Percentiles rank a stretch among this genome's conserved stretches.
phyloP scores from a whole-genome alignment of 257 asterid species.

The Striga asiatica region DNA sequence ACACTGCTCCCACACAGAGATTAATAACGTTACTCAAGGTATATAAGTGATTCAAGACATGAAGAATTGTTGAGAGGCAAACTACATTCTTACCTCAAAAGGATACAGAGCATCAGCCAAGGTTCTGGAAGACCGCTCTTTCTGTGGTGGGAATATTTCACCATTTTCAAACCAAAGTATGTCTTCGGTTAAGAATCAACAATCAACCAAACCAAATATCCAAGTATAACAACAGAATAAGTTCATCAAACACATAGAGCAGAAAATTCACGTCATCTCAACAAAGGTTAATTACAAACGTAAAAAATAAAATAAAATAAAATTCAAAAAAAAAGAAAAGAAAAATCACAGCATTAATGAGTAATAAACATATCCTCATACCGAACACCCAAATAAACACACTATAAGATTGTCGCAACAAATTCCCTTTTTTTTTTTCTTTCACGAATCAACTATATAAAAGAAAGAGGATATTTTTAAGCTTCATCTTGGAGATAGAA shows the following conservation, averaged over 20 bases:
- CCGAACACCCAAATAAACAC: no score
- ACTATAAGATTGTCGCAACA: no score
- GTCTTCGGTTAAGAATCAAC: constrained; percentile 45
- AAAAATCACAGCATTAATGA: no score
- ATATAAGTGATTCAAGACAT: not conserved
- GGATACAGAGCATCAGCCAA: constrained; percentile 54
- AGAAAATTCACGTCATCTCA: not conserved
- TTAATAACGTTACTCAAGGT: not conserved
- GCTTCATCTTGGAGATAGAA: constrained; percentile 32
- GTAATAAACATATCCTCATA: no score
- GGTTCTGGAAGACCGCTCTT: constrained; percentile 35
- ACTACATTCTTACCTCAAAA: constrained; percentile 44
- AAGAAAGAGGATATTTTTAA: constrained; percentile 70
- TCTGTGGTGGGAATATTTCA: constrained; percentile 59
- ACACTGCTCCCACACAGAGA: constrained; percentile 48
- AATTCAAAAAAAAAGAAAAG: no score
- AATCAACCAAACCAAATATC: not conserved
- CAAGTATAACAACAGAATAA: not conserved
- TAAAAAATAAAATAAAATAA: no score
- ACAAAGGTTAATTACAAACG: not conserved
- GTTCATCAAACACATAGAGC: not conserved
- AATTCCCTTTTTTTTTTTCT: no score
- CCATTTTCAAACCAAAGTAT: constrained; percentile 70
- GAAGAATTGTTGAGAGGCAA: not conserved
- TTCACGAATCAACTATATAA: no score